Evolutionary conservation across 371 early-diverging fungal species (phyloP).

Genomic region (Syncephalis fuscata): DNA sequence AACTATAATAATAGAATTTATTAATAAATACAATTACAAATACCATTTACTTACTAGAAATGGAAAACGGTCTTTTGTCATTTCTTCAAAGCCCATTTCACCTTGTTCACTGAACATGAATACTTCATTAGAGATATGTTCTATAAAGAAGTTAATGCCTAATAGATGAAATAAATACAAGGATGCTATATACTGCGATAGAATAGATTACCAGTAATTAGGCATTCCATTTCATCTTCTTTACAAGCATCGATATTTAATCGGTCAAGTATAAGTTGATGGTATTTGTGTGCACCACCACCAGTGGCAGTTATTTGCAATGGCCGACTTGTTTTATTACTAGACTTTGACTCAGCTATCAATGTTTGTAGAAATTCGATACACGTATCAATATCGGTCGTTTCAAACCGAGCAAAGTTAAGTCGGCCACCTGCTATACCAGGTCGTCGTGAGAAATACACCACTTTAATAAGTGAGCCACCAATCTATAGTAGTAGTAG

Average conservation of each 20-base stretch:
- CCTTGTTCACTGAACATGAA: slow-evolving; percentile 53
- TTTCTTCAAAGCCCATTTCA: background rate
- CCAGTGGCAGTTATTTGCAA: slow-evolving; percentile 54
- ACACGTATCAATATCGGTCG: slow-evolving; percentile 77
- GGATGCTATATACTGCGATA: too few species aligned
- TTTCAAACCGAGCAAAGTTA: slow-evolving; percentile 88
- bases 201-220: slow-evolving; percentile 53
- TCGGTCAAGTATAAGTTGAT: slow-evolving; percentile 36
- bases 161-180: background rate
- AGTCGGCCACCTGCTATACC: slow-evolving; percentile 54
- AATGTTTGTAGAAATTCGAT: slow-evolving; percentile 63
- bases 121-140: slow-evolving; percentile 89
- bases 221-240: slow-evolving; percentile 79
- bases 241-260: slow-evolving; percentile 53
- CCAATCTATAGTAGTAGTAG: slow-evolving; percentile 39
- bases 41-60: slow-evolving; percentile 34
- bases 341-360: slow-evolving; percentile 27
- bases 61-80: slow-evolving; percentile 25
- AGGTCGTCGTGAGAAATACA: slow-evolving; percentile 53
- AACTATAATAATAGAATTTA: slow-evolving; percentile 20
- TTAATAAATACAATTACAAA: background rate
- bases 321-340: slow-evolving; percentile 11
- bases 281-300: slow-evolving; percentile 64
- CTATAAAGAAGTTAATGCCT: slow-evolving; percentile 81
- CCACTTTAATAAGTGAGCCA: slow-evolving; percentile 87